Evolutionary conservation across 2,329 filamentous ascomycete genomes (phyloP).

Genomic region (Calycina herbarum): DNA sequence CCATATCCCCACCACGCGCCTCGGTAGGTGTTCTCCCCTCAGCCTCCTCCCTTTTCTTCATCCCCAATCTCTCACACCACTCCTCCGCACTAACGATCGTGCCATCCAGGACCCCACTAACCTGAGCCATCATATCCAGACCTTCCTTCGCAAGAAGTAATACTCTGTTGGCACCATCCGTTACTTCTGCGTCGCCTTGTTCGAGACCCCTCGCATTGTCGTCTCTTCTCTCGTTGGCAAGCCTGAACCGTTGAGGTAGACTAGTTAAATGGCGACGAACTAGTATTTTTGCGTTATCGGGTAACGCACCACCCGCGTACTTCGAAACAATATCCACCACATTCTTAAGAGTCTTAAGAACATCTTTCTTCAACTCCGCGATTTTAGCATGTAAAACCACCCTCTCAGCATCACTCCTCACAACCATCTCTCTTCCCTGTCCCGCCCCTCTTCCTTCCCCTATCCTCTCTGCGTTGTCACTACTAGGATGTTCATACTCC

Average conservation of each 20-base stretch:
- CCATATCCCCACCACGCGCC: slow-evolving; percentile 10
- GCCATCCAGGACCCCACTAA: slow-evolving; percentile 82
- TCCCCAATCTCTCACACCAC: slow-evolving; percentile 81
- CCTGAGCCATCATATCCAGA: slow-evolving; percentile 90
- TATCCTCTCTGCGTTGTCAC: slow-evolving; percentile 36
- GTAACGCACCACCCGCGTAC: slow-evolving; percentile 87
- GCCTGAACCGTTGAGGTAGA: slow-evolving; percentile 77
- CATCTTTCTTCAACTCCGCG: slow-evolving; percentile 64
- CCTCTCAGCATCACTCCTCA: slow-evolving; percentile 32
- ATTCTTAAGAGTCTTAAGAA: slow-evolving; percentile 76
- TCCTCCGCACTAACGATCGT: slow-evolving; percentile 88
- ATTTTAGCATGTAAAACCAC: slow-evolving; percentile 48
- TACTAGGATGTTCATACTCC: slow-evolving; percentile 67
- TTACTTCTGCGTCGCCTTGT: slow-evolving; percentile 46
- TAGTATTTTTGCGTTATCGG: slow-evolving; percentile 81
- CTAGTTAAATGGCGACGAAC: slow-evolving; percentile 83
- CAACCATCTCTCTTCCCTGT: slow-evolving; percentile 28
- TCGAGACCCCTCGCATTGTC: slow-evolving; percentile 39
- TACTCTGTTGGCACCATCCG: slow-evolving; percentile 70
- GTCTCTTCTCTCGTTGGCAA: slow-evolving; percentile 57
- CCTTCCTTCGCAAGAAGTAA: slow-evolving; percentile 86
- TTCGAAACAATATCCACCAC: slow-evolving; percentile 84
- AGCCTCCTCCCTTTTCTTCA: slow-evolving; percentile 34
- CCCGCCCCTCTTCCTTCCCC: slow-evolving; percentile 21
- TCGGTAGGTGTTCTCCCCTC: slow-evolving; percentile 19